phyloP scores from a whole-genome alignment of 75 land plant species.

The Gnetum montanum region DNA sequence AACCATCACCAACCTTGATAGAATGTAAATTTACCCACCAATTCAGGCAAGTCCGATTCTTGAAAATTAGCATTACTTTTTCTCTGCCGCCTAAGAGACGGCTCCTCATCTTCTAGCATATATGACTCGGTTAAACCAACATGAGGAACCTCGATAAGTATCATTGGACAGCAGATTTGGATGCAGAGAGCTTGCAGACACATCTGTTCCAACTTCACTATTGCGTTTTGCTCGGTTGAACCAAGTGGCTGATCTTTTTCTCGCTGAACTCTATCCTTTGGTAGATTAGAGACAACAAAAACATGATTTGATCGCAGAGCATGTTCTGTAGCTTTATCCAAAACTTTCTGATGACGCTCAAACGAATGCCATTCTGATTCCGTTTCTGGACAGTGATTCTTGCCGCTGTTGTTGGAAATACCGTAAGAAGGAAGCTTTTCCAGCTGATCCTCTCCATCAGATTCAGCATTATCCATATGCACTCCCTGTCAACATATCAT shows the following conservation, averaged over 20 bases:
- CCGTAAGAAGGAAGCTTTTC: neutral
- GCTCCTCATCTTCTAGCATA: conserved; percentile 2
- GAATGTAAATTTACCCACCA: conserved; percentile 24
- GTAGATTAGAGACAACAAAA: conserved; percentile 46
- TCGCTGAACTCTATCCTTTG: conserved; percentile 1
- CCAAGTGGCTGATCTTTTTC: conserved; percentile 11
- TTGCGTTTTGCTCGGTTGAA: conserved; percentile 22
- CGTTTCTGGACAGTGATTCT: conserved; percentile 2
- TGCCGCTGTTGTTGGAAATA: neutral
- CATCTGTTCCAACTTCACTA: conserved; percentile 25
- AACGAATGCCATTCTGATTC: conserved; percentile 12
- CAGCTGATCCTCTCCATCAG: conserved; percentile 6
- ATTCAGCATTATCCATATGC: conserved; percentile 14
- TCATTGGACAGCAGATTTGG: conserved; percentile 25
- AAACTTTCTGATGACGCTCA: conserved; percentile 39
- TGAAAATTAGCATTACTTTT: conserved; percentile 6
- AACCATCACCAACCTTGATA: neutral
- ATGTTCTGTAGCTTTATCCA: conserved; percentile 56
- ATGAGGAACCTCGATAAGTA: conserved; percentile 22
- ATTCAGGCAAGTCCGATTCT: conserved; percentile 36
- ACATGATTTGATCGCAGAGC: conserved; percentile 67
- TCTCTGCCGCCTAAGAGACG: conserved; percentile 5
- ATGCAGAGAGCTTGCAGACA: conserved; percentile 72
- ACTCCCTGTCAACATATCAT: conserved; percentile 25
- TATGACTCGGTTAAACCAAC: conserved; percentile 9